phyloP scores from a whole-genome alignment of 805 yeast species.

The Yamadazyma paraphyllophila region DNA sequence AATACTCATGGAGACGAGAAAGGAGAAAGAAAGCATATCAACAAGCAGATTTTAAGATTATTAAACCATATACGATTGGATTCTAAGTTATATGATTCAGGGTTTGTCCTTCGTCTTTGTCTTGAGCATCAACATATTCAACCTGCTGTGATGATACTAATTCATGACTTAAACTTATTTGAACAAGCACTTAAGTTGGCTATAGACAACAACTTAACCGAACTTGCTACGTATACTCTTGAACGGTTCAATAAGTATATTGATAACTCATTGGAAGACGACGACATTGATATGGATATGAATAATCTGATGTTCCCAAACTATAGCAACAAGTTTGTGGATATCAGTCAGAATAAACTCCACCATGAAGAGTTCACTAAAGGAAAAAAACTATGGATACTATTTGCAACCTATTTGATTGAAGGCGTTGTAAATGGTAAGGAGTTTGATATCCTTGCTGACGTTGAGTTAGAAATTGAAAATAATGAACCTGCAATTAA shows the following conservation, averaged over 20 bases:
- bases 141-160: constrained; percentile 72
- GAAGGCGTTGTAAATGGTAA: constrained; percentile 26
- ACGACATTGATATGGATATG: constrained; percentile 3
- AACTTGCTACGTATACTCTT: constrained; percentile 45
- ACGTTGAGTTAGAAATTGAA: constrained; percentile 6
- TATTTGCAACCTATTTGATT: constrained; percentile 54
- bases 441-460: constrained; percentile 16
- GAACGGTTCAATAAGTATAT: constrained; percentile 28
- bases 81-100: constrained; percentile 54
- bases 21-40: constrained; percentile 7
- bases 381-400: constrained; percentile 72
- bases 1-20: background rate
- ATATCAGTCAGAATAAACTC: constrained; percentile 27
- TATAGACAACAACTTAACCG: constrained; percentile 55
- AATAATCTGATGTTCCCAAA: constrained; percentile 6
- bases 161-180: constrained; percentile 58
- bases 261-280: constrained; percentile 9
- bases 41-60: constrained; percentile 32
- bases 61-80: constrained; percentile 25
- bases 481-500: background rate
- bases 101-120: constrained; percentile 74
- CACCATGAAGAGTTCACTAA: constrained; percentile 36
- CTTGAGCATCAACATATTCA: constrained; percentile 54
- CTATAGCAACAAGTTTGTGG: constrained; percentile 32
- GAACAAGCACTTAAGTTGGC: constrained; percentile 84